Conservation (phyloP, 2,329 filamentous ascomycete species). For the Ophiocordyceps camponoti-saundersi region DNA sequence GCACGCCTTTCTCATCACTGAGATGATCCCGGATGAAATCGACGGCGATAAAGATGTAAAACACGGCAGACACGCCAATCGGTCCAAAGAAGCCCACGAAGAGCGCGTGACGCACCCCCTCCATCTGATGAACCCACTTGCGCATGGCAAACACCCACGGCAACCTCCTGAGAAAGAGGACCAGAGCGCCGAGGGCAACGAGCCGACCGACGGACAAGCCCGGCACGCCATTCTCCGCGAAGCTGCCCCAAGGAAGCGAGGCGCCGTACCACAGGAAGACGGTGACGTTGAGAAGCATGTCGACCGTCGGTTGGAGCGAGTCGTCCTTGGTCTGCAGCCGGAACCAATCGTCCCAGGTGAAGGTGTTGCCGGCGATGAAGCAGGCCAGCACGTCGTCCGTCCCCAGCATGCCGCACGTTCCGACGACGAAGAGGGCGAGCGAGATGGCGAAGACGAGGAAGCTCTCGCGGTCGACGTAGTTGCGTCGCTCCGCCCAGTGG, state of each 20-base stretch:
- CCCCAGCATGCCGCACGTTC: slow-evolving; percentile 73
- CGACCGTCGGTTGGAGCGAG: slow-evolving; percentile 81
- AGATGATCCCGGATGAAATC: slow-evolving; percentile 48
- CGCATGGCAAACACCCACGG: slow-evolving; percentile 62
- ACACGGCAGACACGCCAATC: slow-evolving; percentile 78
- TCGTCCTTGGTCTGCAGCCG: slow-evolving; percentile 77
- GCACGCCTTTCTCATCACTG: slow-evolving; percentile 36
- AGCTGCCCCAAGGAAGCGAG: slow-evolving; percentile 63
- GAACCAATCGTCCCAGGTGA: slow-evolving; percentile 93
- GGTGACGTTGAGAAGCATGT: slow-evolving; percentile 81
- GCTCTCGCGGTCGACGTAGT: slow-evolving; percentile 72
- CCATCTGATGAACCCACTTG: slow-evolving; percentile 63
- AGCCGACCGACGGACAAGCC: slow-evolving; percentile 55
- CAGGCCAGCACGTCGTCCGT: slow-evolving; percentile 83
- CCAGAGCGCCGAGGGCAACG: slow-evolving; percentile 53
- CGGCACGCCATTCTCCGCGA: slow-evolving; percentile 42
- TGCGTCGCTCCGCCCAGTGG: slow-evolving; percentile 67
- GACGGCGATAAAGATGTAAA: slow-evolving; percentile 68
- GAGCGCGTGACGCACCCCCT: slow-evolving; percentile 53
- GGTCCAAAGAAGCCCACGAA: slow-evolving; percentile 92
- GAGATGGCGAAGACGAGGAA: slow-evolving; percentile 78
- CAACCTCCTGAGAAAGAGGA: slow-evolving; percentile 60
- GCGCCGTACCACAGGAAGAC: slow-evolving; percentile 89
- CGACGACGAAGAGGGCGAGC: slow-evolving; percentile 70
- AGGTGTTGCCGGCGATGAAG: slow-evolving; percentile 80